Conservation (phyloP, 441 rosid species). For the Isatis lusitanica region DNA sequence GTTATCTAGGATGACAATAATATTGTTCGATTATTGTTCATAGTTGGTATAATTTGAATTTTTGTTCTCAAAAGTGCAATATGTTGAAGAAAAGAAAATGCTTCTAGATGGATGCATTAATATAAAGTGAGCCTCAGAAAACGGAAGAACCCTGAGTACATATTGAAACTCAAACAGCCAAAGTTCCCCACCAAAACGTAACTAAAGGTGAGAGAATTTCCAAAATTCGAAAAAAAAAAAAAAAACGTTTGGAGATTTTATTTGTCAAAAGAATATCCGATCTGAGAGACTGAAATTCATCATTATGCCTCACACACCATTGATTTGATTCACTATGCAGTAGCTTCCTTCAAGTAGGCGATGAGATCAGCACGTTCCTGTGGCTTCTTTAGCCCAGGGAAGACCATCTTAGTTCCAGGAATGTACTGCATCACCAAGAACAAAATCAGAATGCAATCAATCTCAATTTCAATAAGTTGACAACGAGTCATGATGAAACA, state of each 20-base stretch:
- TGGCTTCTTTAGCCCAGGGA: slow-evolving; percentile 57
- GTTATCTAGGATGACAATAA: slow-evolving; percentile 12
- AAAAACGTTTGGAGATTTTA: slow-evolving; percentile 12
- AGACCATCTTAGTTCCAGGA: slow-evolving; percentile 58
- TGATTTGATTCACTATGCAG: slow-evolving; percentile 35
- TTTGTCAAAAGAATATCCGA: slow-evolving; percentile 36
- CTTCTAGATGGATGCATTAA: neutral
- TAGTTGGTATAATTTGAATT: slow-evolving; percentile 9
- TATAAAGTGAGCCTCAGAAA: neutral
- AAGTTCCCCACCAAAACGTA: slow-evolving; percentile 13
- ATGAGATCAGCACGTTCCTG: slow-evolving; percentile 55
- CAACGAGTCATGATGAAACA: neutral
- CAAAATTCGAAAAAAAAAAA: neutral
- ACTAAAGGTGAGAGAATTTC: slow-evolving; percentile 14
- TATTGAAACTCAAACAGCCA: neutral
- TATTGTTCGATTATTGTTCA: neutral
- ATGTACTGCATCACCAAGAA: slow-evolving; percentile 39
- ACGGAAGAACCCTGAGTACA: neutral
- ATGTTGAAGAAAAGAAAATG: neutral
- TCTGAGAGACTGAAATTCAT: neutral
- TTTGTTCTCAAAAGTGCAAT: neutral
- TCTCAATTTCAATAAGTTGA: neutral
- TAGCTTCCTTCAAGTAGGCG: slow-evolving; percentile 49
- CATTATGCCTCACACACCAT: neutral
- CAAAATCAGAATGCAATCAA: neutral